A percentile compares a stretch with the other conserved stretches of the same genome.
Evolutionary conservation across 106 monocot genomes (phyloP).

Genomic region (Dioscorea zingiberensis): DNA sequence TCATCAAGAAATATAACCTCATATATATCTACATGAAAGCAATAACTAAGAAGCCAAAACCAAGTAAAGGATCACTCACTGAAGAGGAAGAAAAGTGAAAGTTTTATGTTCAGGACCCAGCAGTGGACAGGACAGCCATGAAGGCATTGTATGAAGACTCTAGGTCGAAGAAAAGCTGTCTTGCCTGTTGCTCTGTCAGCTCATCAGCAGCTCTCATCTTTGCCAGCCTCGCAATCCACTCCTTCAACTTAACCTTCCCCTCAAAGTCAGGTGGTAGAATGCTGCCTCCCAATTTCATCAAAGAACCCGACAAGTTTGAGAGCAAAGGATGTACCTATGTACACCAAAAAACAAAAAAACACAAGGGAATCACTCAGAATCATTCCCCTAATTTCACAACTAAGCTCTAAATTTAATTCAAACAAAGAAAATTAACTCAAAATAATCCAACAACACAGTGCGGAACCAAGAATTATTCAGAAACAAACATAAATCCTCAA

Average conservation of each 20-base stretch:
- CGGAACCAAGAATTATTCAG: no score
- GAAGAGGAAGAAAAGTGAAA: background rate
- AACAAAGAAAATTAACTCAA: no score
- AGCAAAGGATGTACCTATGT: slow-evolving; percentile 56
- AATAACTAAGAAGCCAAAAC: background rate
- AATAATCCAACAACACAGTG: no score
- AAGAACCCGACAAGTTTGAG: slow-evolving; percentile 49
- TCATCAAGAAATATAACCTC: no score
- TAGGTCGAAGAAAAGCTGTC: slow-evolving; percentile 85
- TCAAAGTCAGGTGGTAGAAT: slow-evolving; percentile 73
- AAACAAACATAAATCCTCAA: no score
- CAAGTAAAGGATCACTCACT: background rate
- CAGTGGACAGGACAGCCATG: slow-evolving; percentile 57
- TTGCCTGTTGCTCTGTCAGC: slow-evolving; percentile 83
- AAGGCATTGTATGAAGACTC: slow-evolving; percentile 80
- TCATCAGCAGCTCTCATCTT: slow-evolving; percentile 93
- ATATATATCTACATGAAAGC: background rate
- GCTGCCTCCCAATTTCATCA: slow-evolving; percentile 57
- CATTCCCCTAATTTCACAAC: no score
- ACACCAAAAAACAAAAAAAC: no score
- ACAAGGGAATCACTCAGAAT: no score
- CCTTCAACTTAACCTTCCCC: slow-evolving; percentile 73
- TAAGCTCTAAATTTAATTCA: no score
- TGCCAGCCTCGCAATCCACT: slow-evolving; percentile 72
- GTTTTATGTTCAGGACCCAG: slow-evolving; percentile 24